Base-by-base conservation (phyloP, 2,329 filamentous ascomycete genomes). In the Penicillium sp. region DNA sequence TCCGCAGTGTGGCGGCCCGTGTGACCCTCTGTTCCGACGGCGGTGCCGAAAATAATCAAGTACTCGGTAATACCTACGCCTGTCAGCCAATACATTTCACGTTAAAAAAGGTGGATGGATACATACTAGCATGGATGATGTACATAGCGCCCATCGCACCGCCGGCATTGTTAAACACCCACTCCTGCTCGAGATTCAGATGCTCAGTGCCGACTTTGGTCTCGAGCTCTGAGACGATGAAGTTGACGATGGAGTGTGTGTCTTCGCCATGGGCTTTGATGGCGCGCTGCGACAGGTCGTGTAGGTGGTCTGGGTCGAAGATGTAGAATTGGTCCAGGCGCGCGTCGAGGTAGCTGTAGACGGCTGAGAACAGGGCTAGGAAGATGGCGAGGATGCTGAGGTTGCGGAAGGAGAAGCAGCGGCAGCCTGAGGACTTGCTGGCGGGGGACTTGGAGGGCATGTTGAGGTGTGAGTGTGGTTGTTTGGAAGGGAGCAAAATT, bases 71-170 rank as follows among this genome's bases (percentile, higher is more conserved):
- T 78, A 66, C 67, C 67, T 69, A 52, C 5, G 23, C 15, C 25
- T 31, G 25, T 27, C 8, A 42, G 48, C 38, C 43, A 54, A 47
- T 38, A 3, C 20, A 23, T 18, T 18, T 18, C 15, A 23, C 20
- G 20, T 23, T 23, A 3, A 23, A 4, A 4, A 23, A 2, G 20
- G 20, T 42, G 25, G 33, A 20, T 1, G 3, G 18, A 4, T 4
- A 37, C 33, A 13, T 37, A 37, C 33, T 37, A 18, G 33, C 33
- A 13, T 37, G 89, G 62, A 95, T 85, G 57, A 95, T 84, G 70
- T 89, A 90, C 89, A 95, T 93, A 64, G 81, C 87, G 48, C 89
- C 89, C 89, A 95, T 95, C 45, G 89, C 89, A 56, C 89, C 89
- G 45, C 89, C 89, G 44, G 89, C 89, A 65, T 95, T 95, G 78